Percentiles rank a stretch among this genome's conserved stretches.
phyloP scores from a whole-genome alignment of 1,284 basidiomycete species.

The Cryptococcus sp. region DNA sequence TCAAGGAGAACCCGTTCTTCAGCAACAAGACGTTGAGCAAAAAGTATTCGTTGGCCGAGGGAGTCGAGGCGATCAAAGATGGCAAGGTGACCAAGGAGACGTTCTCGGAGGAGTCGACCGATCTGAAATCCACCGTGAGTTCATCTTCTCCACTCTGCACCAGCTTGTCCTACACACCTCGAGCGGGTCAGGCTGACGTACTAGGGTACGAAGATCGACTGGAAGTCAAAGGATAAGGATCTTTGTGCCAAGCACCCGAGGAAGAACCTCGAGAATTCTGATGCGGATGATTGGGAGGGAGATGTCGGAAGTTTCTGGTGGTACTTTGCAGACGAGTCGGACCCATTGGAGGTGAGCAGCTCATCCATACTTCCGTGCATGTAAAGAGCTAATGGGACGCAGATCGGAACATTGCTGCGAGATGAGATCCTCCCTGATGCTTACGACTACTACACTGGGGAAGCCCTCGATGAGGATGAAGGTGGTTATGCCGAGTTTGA shows the following conservation, averaged over 20 bases:
- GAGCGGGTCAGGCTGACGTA: not conserved
- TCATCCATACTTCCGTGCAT: not conserved
- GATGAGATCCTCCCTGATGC: constrained; percentile 39
- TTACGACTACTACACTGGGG: constrained; percentile 36
- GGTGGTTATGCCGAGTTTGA: constrained; percentile 24
- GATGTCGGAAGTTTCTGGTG: constrained; percentile 51
- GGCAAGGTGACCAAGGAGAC: constrained; percentile 34
- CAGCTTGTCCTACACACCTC: not conserved
- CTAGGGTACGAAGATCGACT: constrained; percentile 44
- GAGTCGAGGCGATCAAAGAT: constrained; percentile 22
- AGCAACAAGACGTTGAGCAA: constrained; percentile 39
- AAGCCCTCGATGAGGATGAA: constrained; percentile 17
- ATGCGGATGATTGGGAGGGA: constrained; percentile 35
- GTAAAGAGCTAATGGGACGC: not conserved
- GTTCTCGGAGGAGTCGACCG: constrained; percentile 25
- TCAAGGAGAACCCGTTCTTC: constrained; percentile 47
- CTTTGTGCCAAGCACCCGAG: constrained; percentile 47
- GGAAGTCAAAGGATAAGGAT: constrained; percentile 50
- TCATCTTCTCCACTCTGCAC: too few relatives aligned
- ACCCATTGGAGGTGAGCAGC: constrained; percentile 28
- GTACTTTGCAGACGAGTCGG: constrained; percentile 46
- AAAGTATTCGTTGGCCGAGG: constrained; percentile 32
- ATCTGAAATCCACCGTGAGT: constrained; percentile 28
- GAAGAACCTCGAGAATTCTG: constrained; percentile 15
- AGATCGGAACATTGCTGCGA: constrained; percentile 26